phyloP scores from a whole-genome alignment of 2,329 filamentous ascomycete species.

The Aureobasidium lini region DNA sequence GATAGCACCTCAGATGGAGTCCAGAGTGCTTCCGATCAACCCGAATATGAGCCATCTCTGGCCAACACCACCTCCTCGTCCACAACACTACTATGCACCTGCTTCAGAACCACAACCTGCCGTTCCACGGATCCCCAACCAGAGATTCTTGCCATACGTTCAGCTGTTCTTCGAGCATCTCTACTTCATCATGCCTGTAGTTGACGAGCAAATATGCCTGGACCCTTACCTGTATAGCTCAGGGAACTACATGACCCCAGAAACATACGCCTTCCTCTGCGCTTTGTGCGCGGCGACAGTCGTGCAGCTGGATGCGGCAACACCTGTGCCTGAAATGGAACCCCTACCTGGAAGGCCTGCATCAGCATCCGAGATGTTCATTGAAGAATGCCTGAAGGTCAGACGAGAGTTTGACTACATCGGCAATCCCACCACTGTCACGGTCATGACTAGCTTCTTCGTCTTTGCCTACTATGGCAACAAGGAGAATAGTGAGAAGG shows the following conservation, averaged over 20 bases:
- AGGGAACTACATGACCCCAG: conserved; percentile 20
- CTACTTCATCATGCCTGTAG: conserved; percentile 30
- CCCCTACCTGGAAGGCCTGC: conserved; percentile 23
- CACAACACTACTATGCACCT: background rate
- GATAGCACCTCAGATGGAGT: background rate
- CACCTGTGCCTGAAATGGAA: conserved; percentile 15
- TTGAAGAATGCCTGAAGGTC: conserved; percentile 27
- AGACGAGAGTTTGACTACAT: conserved; percentile 27
- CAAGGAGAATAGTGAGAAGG: conserved; percentile 25
- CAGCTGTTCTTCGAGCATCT: conserved; percentile 30
- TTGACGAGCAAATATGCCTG: conserved; percentile 26
- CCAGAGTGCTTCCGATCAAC: background rate
- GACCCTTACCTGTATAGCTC: conserved; percentile 23
- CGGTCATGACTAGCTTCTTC: conserved; percentile 30
- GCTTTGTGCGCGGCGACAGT: conserved; percentile 28
- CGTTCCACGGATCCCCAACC: background rate
- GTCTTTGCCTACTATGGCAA: conserved; percentile 31
- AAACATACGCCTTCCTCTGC: conserved; percentile 27
- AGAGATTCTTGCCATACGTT: conserved; percentile 26
- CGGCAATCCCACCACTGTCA: conserved; percentile 22
- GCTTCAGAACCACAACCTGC: background rate
- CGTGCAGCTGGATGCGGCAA: conserved; percentile 28
- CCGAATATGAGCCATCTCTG: background rate
- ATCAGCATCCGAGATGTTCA: conserved; percentile 25
- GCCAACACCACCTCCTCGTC: background rate